Base-by-base conservation (phyloP, 495 filamentous ascomycete genomes). In the Lophiotrema nucula region DNA sequence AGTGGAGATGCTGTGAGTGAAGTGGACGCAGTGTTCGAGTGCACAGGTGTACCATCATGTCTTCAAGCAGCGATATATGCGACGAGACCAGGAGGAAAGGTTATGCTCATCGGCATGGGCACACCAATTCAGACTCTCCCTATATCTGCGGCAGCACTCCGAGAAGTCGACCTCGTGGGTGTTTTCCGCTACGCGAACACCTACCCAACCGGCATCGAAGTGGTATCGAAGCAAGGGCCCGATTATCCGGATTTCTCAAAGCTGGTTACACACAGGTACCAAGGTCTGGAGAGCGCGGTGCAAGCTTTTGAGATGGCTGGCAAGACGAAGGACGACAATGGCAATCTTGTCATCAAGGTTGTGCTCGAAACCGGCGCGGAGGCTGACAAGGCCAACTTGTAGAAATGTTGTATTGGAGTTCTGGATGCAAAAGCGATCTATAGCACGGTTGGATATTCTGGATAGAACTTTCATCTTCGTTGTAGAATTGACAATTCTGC, bases 71-170 rank as follows among this genome's bases (percentile, higher is more conserved):
- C 86, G 2, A 89, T 97, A 39, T 95, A 92, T 62, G 88, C 88
- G 6, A 85, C 89, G 12, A 77, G 81, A 6, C 78, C 92, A 0
- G 92, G 91, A 11, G 89, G 90, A 10, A 84, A 86, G 58, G 77
- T 96, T 33, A 83, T 96, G 62, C 85, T 95, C 73, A 86, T 97
- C 19, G 92, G 92, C 3, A 96, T 96, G 90, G 92, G 92, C n/a
- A 89, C 84, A 3, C 91, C 92, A 0, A 81, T 95, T 38, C 88
- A 93, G 74, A 95, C 88, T 0, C 75, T 96, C 4, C 90, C 90
- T 3, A 79, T 96, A 51, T 89, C 86, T 1, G 88, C 88, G 0
- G 92, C 92, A 13, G 89, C 91, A 33, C 73, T 95, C 47, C 81
- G 89, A 3, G 92, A 97, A 74, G 86, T 97, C 2, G 92, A 97